Evolutionary conservation across 371 early-diverging fungal genomes (phyloP).

Genomic region (Mortierella sp.): DNA sequence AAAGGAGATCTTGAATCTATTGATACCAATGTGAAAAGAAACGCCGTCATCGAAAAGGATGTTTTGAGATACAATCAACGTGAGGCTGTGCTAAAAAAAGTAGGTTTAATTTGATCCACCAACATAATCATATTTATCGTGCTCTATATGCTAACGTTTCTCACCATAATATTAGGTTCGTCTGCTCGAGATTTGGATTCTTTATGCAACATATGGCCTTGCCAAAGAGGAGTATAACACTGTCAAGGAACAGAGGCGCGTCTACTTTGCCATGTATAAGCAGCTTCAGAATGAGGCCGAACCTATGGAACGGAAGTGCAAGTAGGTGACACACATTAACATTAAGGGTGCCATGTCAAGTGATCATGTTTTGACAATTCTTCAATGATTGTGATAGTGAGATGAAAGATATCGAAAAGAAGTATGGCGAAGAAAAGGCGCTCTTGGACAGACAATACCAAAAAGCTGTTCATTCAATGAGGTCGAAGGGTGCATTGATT

Average conservation of each 20-base stretch:
- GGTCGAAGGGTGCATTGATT: slow-evolving; percentile 22
- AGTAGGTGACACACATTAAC: slow-evolving; percentile 29
- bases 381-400: slow-evolving; percentile 7
- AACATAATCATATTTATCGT: neutral
- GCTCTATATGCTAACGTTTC: neutral
- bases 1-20: slow-evolving; percentile 68
- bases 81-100: slow-evolving; percentile 57
- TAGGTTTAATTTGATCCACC: neutral
- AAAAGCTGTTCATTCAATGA: slow-evolving; percentile 30
- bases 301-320: slow-evolving; percentile 56
- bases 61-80: slow-evolving; percentile 80
- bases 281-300: slow-evolving; percentile 59
- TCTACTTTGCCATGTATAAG: slow-evolving; percentile 55
- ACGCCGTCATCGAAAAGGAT: slow-evolving; percentile 76
- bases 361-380: neutral
- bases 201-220: slow-evolving; percentile 72
- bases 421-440: slow-evolving; percentile 57
- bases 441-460: slow-evolving; percentile 62
- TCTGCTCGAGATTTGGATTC: slow-evolving; percentile 69
- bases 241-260: slow-evolving; percentile 61
- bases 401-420: slow-evolving; percentile 52
- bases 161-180: slow-evolving; percentile 46
- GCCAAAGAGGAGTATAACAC: slow-evolving; percentile 69
- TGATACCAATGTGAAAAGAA: slow-evolving; percentile 68
- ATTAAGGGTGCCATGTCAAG: neutral